These are phyloP conservation scores for Eimeria sp. DNA, from an alignment of 169 alveolate genomes.

Conservation along the genomic window DNA sequence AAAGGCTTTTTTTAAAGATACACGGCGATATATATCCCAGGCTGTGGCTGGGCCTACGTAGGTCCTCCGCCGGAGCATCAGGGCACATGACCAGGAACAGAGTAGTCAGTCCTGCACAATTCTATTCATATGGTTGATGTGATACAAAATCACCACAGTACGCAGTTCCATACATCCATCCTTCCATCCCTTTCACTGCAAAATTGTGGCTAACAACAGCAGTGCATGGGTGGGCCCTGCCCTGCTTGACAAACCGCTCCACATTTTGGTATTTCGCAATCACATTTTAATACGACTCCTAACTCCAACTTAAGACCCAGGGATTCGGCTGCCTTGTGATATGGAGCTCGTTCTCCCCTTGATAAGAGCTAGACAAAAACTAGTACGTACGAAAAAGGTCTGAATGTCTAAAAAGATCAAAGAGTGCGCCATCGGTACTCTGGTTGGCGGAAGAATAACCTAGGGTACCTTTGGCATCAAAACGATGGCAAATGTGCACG, in stretches of 20 bases:
- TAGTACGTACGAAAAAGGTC: neutral
- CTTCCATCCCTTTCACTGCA: neutral
- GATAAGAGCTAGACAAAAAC: neutral
- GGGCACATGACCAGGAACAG: too few species aligned
- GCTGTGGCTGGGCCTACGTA: neutral
- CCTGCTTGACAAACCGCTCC: neutral
- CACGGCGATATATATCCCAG: neutral
- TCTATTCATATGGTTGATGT: too few species aligned
- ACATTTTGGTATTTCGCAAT: neutral
- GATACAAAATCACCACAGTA: too few species aligned
- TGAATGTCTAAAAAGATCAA: neutral
- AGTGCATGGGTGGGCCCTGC: neutral
- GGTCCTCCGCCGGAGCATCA: too few species aligned
- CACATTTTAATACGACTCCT: neutral
- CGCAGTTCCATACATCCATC: too few species aligned
- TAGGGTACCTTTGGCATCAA: neutral
- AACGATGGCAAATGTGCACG: neutral
- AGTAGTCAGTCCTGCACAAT: too few species aligned
- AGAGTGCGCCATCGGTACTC: neutral
- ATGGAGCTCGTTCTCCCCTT: neutral
- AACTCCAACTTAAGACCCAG: neutral
- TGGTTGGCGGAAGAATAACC: neutral
- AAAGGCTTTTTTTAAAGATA: neutral
- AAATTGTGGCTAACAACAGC: neutral
- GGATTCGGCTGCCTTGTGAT: neutral